Evolutionary conservation across 148 eudicot species (phyloP), one percentile per base, ranked within the genome.

Genomic region (Chenopodium berlandieri): DNA sequence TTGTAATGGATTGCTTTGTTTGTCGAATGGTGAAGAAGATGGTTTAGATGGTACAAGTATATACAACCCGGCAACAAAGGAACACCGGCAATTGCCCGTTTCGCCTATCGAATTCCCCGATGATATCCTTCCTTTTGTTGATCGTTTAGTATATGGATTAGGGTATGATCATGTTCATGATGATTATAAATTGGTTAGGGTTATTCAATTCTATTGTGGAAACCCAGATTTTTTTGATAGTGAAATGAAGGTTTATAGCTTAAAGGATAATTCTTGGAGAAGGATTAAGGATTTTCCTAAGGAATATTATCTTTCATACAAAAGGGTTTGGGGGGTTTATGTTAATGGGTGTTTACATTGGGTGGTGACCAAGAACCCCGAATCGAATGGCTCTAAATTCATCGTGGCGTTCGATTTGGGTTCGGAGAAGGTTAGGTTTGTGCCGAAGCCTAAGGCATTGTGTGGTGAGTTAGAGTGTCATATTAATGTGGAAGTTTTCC

Each of bases 101-200:
- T 47, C 47, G 25, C 30, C 47, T 48, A 68, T 79, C 52, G 75
- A 79, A 23, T 79, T 31, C 65, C 67, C 82, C 13, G 68, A 71
- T 11, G 3, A 58, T 56, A 12, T 56, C 2, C 22, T 16, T 0
- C 2, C 50, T 0, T 30, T 30, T 7, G 17, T 48, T 71, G 64
- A 67, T 4, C 52, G 76, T 14, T 25, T 22, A 1, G 65, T 50
- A 0, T 86, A 71, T 52, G 88, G 88, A 22, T 79, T 85, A 14
- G 86, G 81, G 7, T 85, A 83, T 73, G 87, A 87, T 75, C 48
- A 22, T 40, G 47, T 46, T 14, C 69, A 37, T 20, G 83, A 88
- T 72, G 88, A 88, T 79, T 86, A 85, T 73, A 81, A 85, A 73
- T 81, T 84, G 34, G 76, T 88, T 22, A 50, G 79, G 82, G 27